These are phyloP conservation scores for Citeromyces nyonsensis DNA, from an alignment of 805 yeast genomes.

Conservation along the genomic window DNA sequence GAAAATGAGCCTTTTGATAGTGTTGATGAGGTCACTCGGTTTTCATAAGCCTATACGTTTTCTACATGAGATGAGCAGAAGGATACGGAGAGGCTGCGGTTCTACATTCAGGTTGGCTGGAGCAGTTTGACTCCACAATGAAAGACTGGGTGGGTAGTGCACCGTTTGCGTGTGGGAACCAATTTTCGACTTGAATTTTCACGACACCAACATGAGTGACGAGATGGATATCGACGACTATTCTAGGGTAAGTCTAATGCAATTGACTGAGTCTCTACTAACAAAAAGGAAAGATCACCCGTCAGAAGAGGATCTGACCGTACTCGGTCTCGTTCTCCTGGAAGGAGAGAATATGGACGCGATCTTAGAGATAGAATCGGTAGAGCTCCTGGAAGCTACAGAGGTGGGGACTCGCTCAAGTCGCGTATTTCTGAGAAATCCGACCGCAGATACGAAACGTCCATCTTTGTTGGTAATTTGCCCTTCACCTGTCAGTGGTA, in stretches of 20 bases:
- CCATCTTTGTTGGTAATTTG: slow-evolving; percentile 60
- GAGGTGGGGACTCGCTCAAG: slow-evolving; percentile 16
- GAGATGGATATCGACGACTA: slow-evolving; percentile 50
- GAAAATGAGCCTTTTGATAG: too few relatives aligned
- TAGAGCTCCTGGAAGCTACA: slow-evolving; percentile 10
- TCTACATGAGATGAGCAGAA: too few relatives aligned
- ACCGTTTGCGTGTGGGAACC: too few relatives aligned
- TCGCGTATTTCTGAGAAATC: slow-evolving; percentile 13
- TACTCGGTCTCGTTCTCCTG: slow-evolving; percentile 9
- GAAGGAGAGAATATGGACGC: slow-evolving; percentile 9
- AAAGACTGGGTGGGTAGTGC: too few relatives aligned
- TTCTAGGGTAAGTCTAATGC: slow-evolving; percentile 31
- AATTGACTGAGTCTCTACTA: slow-evolving; percentile 1
- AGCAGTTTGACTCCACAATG: too few relatives aligned
- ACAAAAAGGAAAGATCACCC: background rate
- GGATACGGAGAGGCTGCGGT: too few relatives aligned
- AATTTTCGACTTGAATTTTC: background rate
- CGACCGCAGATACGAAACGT: slow-evolving; percentile 42
- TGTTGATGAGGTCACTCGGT: too few relatives aligned
- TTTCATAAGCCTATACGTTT: too few relatives aligned
- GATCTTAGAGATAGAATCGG: slow-evolving; percentile 10
- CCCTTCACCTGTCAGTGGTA: slow-evolving; percentile 48
- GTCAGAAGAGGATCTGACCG: slow-evolving; percentile 16
- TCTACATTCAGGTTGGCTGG: too few relatives aligned
- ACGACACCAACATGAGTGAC: slow-evolving; percentile 25